Base-by-base conservation (phyloP, 345 rosid species). In the Clausena lansium region DNA sequence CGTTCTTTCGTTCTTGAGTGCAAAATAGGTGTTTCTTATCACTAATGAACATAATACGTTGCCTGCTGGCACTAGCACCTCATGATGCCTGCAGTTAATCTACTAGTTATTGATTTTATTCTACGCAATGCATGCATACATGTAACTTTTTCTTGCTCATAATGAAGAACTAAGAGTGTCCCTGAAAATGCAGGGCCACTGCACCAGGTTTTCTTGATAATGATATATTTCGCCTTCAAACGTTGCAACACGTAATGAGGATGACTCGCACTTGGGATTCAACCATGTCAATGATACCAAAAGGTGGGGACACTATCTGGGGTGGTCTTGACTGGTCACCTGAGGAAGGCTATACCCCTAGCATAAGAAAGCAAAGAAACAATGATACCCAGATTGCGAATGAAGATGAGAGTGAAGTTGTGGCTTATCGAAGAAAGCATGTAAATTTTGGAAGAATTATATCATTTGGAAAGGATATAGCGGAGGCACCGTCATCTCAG, bases 231-330 rank as follows among this genome's bases (percentile, higher is more conserved):
- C 86, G 89, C 68, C 82, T 91, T 80, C 99, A 96, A 82, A 96
- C 98, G 30, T 76, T 94, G 85, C 91, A 94, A 81, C 95, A 84
- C 71, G 80, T 87, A 58, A 91, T 96, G 98, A 89, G 82, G 83
- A 91, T 91, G 98, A 87, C 90, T 65, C 93, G 97, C 20, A 83
- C 94, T 15, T 96, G 98, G 98, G 98, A 96, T 90, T 91, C 98
- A 62, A 94, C 95, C 45, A 92, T 92, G 98, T 94, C 98, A 39
- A 94, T 96, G 98, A 75, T 96, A 83, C 97, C 98, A 6, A 91
- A 83, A 85, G 99, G 99, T 38, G 99, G 99, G 76, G 92, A 90
- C 74, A 92, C 92, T 27, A 89, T 96, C 67, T 96, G 99, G 99
- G 99, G 99, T 73, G 93, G 85, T 86, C 88, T 92, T 76, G 95